Evolutionary conservation across 805 yeast species (phyloP).

Genomic region (Diddensiella caesifluorescens): DNA sequence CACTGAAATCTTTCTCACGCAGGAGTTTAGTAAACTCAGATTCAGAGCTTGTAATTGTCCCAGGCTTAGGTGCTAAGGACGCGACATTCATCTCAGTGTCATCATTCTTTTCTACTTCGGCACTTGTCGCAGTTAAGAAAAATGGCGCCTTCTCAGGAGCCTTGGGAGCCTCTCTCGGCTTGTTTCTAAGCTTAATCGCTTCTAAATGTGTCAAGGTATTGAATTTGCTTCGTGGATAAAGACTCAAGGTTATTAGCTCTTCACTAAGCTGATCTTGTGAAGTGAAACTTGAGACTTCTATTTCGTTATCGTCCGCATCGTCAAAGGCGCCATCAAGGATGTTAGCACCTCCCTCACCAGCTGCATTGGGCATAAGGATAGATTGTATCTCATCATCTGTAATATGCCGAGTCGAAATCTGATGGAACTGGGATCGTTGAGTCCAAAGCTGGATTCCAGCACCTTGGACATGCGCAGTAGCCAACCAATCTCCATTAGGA

Average conservation of each 20-base stretch:
- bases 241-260: constrained; percentile 64
- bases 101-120: constrained; percentile 23
- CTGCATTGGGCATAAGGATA: constrained; percentile 62
- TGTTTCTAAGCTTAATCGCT: constrained; percentile 76
- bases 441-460: constrained; percentile 93
- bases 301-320: constrained; percentile 32
- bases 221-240: constrained; percentile 73
- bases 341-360: constrained; percentile 72
- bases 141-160: constrained; percentile 78
- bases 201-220: constrained; percentile 77
- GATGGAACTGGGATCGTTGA: constrained; percentile 74
- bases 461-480: constrained; percentile 86
- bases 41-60: constrained; percentile 22
- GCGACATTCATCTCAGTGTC: constrained; percentile 27
- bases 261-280: constrained; percentile 56
- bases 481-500: constrained; percentile 82
- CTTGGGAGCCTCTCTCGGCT: constrained; percentile 84
- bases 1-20: constrained; percentile 50
- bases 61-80: constrained; percentile 10
- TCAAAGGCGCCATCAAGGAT: constrained; percentile 76
- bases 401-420: constrained; percentile 64
- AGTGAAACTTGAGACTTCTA: constrained; percentile 20
- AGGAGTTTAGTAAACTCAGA: constrained; percentile 64
- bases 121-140: constrained; percentile 51
- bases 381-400: constrained; percentile 55